phyloP scores from a whole-genome alignment of 345 rosid species.

The Populus nigra region DNA sequence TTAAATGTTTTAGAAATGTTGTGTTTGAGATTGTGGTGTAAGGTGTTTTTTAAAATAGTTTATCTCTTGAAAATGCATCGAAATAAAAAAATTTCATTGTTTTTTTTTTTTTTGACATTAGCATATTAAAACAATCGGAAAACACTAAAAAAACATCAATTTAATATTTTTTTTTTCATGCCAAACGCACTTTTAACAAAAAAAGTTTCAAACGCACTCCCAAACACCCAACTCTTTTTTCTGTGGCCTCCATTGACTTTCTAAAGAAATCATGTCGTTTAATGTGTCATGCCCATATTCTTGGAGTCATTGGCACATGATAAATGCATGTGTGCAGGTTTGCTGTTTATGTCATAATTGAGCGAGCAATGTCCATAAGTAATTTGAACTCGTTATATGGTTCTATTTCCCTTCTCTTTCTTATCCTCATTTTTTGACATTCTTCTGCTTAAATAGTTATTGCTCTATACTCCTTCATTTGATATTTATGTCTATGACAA shows the following conservation, averaged over 20 bases:
- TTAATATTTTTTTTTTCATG: no score
- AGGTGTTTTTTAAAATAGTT: no score
- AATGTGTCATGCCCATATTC: neutral
- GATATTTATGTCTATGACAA: neutral
- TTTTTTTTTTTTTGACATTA: no score
- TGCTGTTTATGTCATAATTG: neutral
- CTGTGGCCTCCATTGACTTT: neutral
- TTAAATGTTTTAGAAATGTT: neutral
- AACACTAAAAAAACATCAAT: no score
- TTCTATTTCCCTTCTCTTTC: neutral
- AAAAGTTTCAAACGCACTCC: no score
- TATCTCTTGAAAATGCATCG: no score
- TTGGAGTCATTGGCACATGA: neutral
- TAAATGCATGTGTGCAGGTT: neutral
- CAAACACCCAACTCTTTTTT: no score
- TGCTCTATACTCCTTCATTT: neutral
- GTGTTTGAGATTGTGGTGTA: no score
- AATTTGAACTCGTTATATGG: neutral
- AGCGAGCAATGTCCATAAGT: neutral
- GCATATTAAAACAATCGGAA: no score
- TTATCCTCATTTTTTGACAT: neutral
- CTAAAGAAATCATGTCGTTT: neutral
- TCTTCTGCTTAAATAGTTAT: neutral
- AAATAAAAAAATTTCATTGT: no score
- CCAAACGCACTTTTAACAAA: no score